Base-by-base conservation (phyloP, 768 basidiomycete species). In the Lactifluus hygrophoroides region DNA sequence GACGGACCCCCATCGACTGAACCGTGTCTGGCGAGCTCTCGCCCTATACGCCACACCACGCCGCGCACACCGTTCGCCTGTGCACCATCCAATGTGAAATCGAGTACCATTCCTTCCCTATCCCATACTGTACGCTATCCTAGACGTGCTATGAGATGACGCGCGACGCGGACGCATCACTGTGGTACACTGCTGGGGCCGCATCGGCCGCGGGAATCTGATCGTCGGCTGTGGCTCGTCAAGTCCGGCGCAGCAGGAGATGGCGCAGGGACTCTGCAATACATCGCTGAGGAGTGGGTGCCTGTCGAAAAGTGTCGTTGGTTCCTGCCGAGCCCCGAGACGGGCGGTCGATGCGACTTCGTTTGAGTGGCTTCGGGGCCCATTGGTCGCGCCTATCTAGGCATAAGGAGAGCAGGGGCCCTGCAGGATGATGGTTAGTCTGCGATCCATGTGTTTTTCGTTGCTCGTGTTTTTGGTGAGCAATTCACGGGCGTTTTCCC, bases 131-230 rank as follows among this genome's bases (percentile, higher is more conserved):
- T 89, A 73, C 77, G 81, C 54, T 65, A 81, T 88, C 54, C 72
- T 90, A 52, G 73, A 73, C 51, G 81, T 82, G 16, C 70, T 89
- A 11, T 68, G 77, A 28, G 82, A 85, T 66, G 85, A 85, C 64
- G 78, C 83, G 60, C 67, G 66, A 7, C 76, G 81, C 3, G 82
- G 80, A 2, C 76, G 86, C 14, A 76, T 83, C 34, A 74, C 72
- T n/a, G 88, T 86, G 4, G 86, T 90, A 5, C 88, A 90, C 66
- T 90, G 88, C 67, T 77, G 86, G 9, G 88, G 88, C 2, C 87
- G 88, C 0, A 89, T 89, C 49, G 88, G 87, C 1, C 73, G 87
- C 35, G 82, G 80, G 0, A 81, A 81, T 19, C 73, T 81, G 70
- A 78, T 82, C 50, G 75, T 82, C 44, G 86, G 87, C 16, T 89